Percentiles rank a stretch among this genome's conserved stretches.
These are phyloP conservation scores for Ogataea salicorniae DNA, from an alignment of 805 yeast genomes.

Conservation along the genomic window DNA sequence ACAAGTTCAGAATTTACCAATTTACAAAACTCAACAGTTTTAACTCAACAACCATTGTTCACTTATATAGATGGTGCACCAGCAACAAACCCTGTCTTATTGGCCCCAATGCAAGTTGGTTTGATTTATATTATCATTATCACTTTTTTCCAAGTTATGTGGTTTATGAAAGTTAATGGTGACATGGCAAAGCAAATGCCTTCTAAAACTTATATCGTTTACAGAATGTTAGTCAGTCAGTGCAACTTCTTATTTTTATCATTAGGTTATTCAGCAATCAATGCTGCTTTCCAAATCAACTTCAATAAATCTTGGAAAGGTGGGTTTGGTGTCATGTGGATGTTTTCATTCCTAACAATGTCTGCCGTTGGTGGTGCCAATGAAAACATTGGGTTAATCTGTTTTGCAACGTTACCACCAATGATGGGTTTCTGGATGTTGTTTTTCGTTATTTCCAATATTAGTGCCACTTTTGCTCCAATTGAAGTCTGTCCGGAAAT, in stretches of 20 bases:
- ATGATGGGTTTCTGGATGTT: conserved; percentile 66
- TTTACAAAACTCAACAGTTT: background rate
- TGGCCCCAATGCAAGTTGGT: conserved; percentile 73
- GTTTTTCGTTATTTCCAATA: conserved; percentile 63
- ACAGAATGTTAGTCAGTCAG: conserved; percentile 47
- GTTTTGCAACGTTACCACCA: conserved; percentile 55
- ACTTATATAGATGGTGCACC: conserved; percentile 44
- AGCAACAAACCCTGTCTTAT: conserved; percentile 40
- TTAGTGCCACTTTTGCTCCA: conserved; percentile 65
- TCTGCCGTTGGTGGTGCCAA: conserved; percentile 72
- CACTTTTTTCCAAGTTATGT: conserved; percentile 65
- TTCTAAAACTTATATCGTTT: conserved; percentile 42
- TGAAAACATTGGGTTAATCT: conserved; percentile 54
- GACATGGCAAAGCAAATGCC: conserved; percentile 40
- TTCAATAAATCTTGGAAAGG: conserved; percentile 50
- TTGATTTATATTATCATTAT: conserved; percentile 65
- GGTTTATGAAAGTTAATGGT: conserved; percentile 51
- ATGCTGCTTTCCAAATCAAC: conserved; percentile 64
- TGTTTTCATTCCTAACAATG: conserved; percentile 62
- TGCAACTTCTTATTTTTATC: conserved; percentile 54
- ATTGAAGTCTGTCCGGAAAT: conserved; percentile 53
- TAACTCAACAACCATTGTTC: conserved; percentile 20
- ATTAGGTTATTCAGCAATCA: conserved; percentile 51
- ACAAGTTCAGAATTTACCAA: conserved; percentile 2
- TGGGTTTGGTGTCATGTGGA: conserved; percentile 75